Conservation (phyloP, 345 rosid species). For the Gossypium mustelinum region DNA sequence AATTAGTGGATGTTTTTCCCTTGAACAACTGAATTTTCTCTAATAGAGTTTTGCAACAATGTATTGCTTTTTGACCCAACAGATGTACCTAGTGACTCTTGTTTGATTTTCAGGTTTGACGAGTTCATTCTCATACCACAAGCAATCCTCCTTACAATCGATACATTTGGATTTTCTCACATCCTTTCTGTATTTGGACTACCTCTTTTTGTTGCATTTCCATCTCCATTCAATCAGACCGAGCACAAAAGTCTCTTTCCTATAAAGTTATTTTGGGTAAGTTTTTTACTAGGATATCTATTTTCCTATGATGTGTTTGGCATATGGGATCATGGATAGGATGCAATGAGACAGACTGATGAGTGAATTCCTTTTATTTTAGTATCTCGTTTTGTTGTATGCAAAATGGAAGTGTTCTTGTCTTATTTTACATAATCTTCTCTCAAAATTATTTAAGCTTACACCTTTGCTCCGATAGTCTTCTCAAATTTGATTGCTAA, state of each 20-base stretch:
- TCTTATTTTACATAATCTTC: not conserved
- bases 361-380: not conserved
- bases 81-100: constrained; percentile 6
- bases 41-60: not conserved
- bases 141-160: constrained; percentile 81
- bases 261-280: constrained; percentile 51
- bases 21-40: not conserved
- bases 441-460: not conserved
- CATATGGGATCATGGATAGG: not conserved
- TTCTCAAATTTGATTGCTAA: not conserved
- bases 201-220: constrained; percentile 45
- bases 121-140: constrained; percentile 83
- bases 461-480: not conserved
- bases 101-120: constrained; percentile 61
- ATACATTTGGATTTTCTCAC: constrained; percentile 84
- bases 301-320: not conserved
- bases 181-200: constrained; percentile 77
- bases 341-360: not conserved
- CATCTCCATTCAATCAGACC: constrained; percentile 26
- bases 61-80: not conserved
- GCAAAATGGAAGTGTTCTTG: not conserved
- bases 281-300: constrained; percentile 13
- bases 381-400: not conserved
- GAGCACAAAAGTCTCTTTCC: constrained; percentile 13
- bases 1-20: not conserved